Conservation (phyloP, 2,329 filamentous ascomycete genomes). For the Colletotrichum lindemuthianum region DNA sequence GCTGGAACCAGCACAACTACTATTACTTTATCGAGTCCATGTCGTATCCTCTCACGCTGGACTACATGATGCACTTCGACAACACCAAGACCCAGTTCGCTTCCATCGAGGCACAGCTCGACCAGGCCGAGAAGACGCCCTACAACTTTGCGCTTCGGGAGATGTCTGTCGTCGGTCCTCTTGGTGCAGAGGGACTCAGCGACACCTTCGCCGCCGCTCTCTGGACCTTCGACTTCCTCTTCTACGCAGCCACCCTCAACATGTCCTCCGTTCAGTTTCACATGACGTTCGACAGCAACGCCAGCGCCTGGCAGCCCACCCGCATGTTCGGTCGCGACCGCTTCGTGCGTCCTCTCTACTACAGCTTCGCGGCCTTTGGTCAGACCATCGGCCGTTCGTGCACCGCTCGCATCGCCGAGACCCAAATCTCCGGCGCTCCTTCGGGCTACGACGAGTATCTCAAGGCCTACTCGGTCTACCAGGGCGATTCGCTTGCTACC, state of each 20-base stretch:
- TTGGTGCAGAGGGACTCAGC: constrained; percentile 28
- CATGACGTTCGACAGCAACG: constrained; percentile 31
- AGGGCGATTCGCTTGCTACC: constrained; percentile 22
- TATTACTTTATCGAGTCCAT: constrained; percentile 30
- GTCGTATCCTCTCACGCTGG: constrained; percentile 28
- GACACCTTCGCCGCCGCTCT: constrained; percentile 29
- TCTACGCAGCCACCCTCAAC: constrained; percentile 30
- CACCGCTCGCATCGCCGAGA: constrained; percentile 27
- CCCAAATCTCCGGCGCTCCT: constrained; percentile 14
- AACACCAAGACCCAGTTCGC: constrained; percentile 29
- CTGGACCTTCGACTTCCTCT: constrained; percentile 30
- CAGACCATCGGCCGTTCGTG: constrained; percentile 32
- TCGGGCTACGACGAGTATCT: constrained; percentile 23
- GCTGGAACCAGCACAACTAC: constrained; percentile 34
- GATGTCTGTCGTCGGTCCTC: constrained; percentile 30
- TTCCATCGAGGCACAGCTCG: constrained; percentile 21
- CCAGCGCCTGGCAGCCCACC: constrained; percentile 32
- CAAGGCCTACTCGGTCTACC: constrained; percentile 29
- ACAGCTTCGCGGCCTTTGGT: constrained; percentile 29
- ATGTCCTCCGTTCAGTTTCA: constrained; percentile 32
- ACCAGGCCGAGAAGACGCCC: constrained; percentile 18
- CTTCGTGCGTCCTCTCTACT: constrained; percentile 32
- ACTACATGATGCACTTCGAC: constrained; percentile 33
- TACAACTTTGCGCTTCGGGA: constrained; percentile 28
- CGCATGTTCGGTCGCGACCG: constrained; percentile 33